phyloP scores from a whole-genome alignment of 768 basidiomycete genomes.

The Tylopilus intermedius region DNA sequence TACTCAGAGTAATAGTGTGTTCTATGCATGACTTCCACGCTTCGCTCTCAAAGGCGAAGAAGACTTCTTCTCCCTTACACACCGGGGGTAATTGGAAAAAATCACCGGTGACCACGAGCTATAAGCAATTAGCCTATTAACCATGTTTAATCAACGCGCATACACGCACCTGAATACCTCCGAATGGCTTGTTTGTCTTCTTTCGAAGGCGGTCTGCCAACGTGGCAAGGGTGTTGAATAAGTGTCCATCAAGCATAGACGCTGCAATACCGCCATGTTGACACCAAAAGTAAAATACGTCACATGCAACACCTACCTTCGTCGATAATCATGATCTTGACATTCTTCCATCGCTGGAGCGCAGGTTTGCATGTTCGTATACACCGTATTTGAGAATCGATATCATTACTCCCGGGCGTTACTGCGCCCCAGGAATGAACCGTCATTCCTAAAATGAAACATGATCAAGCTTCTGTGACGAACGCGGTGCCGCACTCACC shows the following conservation, averaged over 20 bases:
- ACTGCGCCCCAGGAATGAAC: conserved; percentile 61
- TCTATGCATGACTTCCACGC: conserved; percentile 42
- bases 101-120: conserved; percentile 54
- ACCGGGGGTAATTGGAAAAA: conserved; percentile 60
- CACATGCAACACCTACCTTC: conserved; percentile 40
- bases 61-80: conserved; percentile 39
- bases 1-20: conserved; percentile 57
- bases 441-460: conserved; percentile 43
- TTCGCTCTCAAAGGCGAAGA: conserved; percentile 64
- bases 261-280: conserved; percentile 32
- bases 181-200: conserved; percentile 49
- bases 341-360: conserved; percentile 51
- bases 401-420: conserved; percentile 39
- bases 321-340: conserved; percentile 59
- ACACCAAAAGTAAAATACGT: neutral
- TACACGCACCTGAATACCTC: conserved; percentile 54
- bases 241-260: conserved; percentile 63
- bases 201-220: conserved; percentile 50
- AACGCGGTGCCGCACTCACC: conserved; percentile 5
- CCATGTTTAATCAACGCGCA: neutral
- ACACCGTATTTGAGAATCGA: conserved; percentile 45
- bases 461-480: neutral
- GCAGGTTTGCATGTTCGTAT: conserved; percentile 52
- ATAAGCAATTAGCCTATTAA: neutral
- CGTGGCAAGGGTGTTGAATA: conserved; percentile 55